Conservation (phyloP, 176 grass and related monocot genomes). For the Oryza nivara region DNA sequence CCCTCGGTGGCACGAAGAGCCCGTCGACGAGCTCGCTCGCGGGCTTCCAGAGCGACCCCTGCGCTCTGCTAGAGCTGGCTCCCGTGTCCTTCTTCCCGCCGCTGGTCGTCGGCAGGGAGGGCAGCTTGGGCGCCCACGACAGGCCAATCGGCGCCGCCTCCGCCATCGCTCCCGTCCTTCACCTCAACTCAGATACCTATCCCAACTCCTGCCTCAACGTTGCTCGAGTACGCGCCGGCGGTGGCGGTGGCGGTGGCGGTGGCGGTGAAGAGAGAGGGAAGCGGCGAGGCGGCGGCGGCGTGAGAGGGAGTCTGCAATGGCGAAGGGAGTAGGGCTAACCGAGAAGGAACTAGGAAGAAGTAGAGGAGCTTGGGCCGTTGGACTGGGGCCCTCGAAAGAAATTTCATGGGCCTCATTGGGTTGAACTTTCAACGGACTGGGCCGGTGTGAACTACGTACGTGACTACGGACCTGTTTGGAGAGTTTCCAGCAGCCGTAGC, state of each 20-base stretch:
- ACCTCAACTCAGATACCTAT: neutral
- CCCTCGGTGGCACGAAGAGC: conserved; percentile 76
- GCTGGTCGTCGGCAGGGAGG: conserved; percentile 31
- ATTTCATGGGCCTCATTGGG: neutral
- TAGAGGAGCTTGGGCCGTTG: neutral
- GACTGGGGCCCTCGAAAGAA: neutral
- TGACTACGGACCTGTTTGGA: no score
- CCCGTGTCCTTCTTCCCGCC: conserved; percentile 42
- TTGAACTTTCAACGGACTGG: neutral
- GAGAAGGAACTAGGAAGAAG: neutral
- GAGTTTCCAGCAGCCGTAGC: no score
- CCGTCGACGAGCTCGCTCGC: conserved; percentile 67
- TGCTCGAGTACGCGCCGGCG: neutral
- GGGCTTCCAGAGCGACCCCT: conserved; percentile 57
- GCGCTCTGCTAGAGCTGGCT: conserved; percentile 19
- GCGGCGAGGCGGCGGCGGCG: conserved; percentile 27
- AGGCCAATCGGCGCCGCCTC: conserved; percentile 54
- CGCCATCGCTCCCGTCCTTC: conserved; percentile 31
- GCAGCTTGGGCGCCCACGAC: conserved; percentile 84
- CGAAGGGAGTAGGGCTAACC: neutral
- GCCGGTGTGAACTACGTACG: neutral
- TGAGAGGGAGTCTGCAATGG: neutral
- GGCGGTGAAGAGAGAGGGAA: neutral
- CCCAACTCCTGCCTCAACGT: neutral
- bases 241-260: neutral